Base-by-base conservation (phyloP, 2,329 filamentous ascomycete species). In the Neocucurbitaria cava region DNA sequence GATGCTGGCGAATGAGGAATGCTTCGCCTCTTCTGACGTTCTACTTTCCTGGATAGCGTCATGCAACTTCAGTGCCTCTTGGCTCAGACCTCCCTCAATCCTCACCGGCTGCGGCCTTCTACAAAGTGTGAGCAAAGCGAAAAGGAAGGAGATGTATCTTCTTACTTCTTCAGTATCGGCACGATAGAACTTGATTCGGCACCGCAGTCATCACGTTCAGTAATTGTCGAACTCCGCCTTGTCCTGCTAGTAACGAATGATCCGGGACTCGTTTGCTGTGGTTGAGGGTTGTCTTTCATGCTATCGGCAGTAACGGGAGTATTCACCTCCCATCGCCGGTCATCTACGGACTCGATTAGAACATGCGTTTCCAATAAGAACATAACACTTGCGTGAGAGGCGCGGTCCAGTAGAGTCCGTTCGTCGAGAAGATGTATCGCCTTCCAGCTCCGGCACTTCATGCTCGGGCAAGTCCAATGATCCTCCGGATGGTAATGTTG, bases 401-500 rank as follows among this genome's bases (percentile, higher is more conserved):
- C 61, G 61, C 17, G 70, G 69, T 17, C 55, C 62, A 18, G 59
- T 70, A 8, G 70, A 74, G 41, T 61, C 64, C 17, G 69, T 71
- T 17, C 62, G 57, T 44, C 65, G 64, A 15, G 71, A 73, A 15
- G 70, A 71, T 10, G 59, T 44, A 46, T 72, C 70, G 23, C 63
- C 70, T 46, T 73, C 70, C 3, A 74, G 52, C 46, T 73, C 71
- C 9, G 65, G 66, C 10, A 71, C 58, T 38, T 70, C 64, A 50
- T 59, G 61, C 20, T 64, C 58, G 9, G 64, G 61, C 8, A 62
- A 46, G 49, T 75, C 72, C 15, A 74, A 45, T 13, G 70, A 58
- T 35, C 64, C 68, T 17, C 71, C 71, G 18, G 74, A 76, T 26
- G 74, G 71, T 7, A 75, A 53, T 4, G 48, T 72, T 7, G 67